Conservation (phyloP, 257 asterid species). For the Datura wrightii region DNA sequence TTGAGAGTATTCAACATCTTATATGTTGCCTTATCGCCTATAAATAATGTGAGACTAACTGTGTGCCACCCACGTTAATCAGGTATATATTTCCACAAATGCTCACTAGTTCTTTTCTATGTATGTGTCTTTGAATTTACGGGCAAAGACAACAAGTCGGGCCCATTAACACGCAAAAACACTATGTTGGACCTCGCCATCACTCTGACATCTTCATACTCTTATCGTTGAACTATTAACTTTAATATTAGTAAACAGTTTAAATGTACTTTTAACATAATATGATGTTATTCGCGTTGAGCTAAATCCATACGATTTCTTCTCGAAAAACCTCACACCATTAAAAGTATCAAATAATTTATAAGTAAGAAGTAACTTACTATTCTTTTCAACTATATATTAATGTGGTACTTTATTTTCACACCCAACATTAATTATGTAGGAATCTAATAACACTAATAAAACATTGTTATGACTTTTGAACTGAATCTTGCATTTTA, state of each 20-base stretch:
- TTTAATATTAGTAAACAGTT: too few relatives aligned
- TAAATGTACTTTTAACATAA: not conserved
- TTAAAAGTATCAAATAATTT: not conserved
- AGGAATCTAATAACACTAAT: not conserved
- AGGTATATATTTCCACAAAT: not conserved
- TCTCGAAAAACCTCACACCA: accelerated
- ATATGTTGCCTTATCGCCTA: not conserved
- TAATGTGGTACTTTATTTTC: not conserved
- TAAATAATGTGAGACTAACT: not conserved
- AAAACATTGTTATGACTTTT: not conserved
- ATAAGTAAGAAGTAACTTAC: too few relatives aligned
- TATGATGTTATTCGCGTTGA: not conserved
- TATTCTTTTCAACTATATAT: too few relatives aligned
- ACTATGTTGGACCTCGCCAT: too few relatives aligned
- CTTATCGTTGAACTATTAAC: too few relatives aligned
- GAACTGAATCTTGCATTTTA: not conserved
- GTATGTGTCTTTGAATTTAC: not conserved
- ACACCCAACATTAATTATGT: not conserved
- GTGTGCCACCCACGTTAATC: not conserved
- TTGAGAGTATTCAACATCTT: not conserved
- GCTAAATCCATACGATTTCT: accelerated
- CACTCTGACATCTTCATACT: too few relatives aligned
- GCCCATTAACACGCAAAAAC: too few relatives aligned
- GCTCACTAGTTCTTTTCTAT: not conserved
- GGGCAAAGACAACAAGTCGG: not conserved